phyloP scores from a whole-genome alignment of 805 yeast genomes.

The Nematodospora valgi region DNA sequence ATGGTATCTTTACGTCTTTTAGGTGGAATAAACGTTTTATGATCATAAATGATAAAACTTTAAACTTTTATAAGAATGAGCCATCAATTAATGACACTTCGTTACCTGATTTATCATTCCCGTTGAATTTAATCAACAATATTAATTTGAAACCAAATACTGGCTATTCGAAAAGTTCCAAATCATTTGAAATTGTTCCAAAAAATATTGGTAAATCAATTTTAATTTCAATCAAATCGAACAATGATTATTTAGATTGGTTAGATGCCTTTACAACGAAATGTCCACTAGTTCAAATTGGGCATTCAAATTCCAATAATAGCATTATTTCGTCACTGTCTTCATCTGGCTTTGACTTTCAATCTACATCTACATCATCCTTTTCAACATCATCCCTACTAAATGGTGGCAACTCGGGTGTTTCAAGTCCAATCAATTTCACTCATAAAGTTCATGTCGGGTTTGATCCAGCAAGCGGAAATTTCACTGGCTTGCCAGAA shows the following conservation, averaged over 20 bases:
- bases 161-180: constrained; percentile 38
- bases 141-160: constrained; percentile 59
- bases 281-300: constrained; percentile 57
- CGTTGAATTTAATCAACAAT: constrained; percentile 33
- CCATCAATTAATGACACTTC: constrained; percentile 16
- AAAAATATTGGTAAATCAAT: constrained; percentile 55
- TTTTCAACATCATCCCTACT: constrained; percentile 1
- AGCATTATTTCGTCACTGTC: background rate
- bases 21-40: constrained; percentile 90
- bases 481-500: constrained; percentile 54
- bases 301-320: constrained; percentile 11
- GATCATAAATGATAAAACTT: constrained; percentile 68
- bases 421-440: constrained; percentile 90
- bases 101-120: constrained; percentile 35
- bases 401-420: constrained; percentile 26
- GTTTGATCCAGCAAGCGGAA: constrained; percentile 72
- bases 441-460: constrained; percentile 92
- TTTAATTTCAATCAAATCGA: constrained; percentile 70
- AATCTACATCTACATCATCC: constrained; percentile 21
- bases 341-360: background rate
- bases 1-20: constrained; percentile 76
- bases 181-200: constrained; percentile 75
- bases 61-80: constrained; percentile 75
- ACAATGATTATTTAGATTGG: constrained; percentile 84
- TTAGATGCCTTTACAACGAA: constrained; percentile 80